Percentiles rank a stretch among this genome's conserved stretches.
Conservation (phyloP, 352 stramenopile species). For the Phytophthora fragariae region DNA sequence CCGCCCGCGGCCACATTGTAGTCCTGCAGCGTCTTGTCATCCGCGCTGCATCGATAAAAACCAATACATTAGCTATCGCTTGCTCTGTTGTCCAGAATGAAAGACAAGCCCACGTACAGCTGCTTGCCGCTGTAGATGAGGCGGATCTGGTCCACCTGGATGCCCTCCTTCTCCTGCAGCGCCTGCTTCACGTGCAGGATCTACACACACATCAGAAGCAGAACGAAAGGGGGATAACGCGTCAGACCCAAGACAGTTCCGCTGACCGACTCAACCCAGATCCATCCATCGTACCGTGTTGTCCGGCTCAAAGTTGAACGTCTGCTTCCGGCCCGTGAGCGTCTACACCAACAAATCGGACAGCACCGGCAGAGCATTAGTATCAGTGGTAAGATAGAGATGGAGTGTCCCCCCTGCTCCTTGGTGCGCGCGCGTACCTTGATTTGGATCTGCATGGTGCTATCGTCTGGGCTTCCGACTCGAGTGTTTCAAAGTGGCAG, state of each 20-base stretch:
- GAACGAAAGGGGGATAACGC: neutral
- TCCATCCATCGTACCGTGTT: slow-evolving; percentile 62
- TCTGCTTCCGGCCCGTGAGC: slow-evolving; percentile 89
- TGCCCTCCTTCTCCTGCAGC: slow-evolving; percentile 98
- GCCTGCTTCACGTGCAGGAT: slow-evolving; percentile 98
- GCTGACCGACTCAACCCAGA: too few relatives aligned
- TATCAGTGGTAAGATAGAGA: too few relatives aligned
- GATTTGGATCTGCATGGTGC: slow-evolving; percentile 86
- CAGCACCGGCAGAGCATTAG: too few relatives aligned
- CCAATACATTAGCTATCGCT: too few relatives aligned
- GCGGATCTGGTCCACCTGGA: slow-evolving; percentile 89
- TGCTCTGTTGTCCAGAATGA: too few relatives aligned
- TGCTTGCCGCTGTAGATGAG: slow-evolving; percentile 99
- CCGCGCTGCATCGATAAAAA: slow-evolving; percentile 56
- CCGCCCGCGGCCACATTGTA: slow-evolving; percentile 97
- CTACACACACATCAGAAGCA: slow-evolving; percentile 41
- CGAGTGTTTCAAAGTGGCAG: slow-evolving; percentile 19
- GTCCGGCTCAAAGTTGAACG: slow-evolving; percentile 90
- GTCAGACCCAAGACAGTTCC: neutral
- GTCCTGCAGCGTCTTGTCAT: slow-evolving; percentile 97
- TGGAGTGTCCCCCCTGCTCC: too few relatives aligned
- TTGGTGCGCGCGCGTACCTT: slow-evolving; percentile 50
- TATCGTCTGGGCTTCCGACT: neutral
- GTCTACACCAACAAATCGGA: slow-evolving; percentile 51
- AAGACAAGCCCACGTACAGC: slow-evolving; percentile 61